Evolutionary conservation across 352 stramenopile genomes (phyloP).

Genomic region (Pythium sp.): DNA sequence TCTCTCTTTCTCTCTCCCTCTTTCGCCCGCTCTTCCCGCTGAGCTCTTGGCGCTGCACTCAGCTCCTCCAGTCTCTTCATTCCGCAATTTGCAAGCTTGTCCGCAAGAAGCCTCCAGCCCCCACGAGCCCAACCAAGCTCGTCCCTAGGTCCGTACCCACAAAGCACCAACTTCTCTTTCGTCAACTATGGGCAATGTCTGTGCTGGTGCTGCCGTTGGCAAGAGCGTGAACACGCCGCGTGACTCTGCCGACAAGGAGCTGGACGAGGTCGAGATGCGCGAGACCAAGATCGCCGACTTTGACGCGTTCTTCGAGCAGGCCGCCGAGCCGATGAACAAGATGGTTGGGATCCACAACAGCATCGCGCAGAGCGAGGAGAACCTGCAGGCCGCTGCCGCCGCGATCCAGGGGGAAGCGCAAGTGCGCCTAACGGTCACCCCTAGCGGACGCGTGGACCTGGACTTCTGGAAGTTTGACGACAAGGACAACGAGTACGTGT

Average conservation of each 20-base stretch:
- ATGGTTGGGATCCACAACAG: conserved; percentile 44
- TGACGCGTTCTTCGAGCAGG: conserved; percentile 25
- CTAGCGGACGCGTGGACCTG: conserved; percentile 22
- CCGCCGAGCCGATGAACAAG: conserved; percentile 18
- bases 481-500: conserved; percentile 38
- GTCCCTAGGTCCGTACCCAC: neutral
- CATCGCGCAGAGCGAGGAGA: conserved; percentile 51
- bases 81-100: conserved; percentile 31
- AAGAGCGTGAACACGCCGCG: conserved; percentile 24
- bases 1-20: neutral
- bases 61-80: conserved; percentile 18
- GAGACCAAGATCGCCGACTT: conserved; percentile 29
- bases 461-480: conserved; percentile 48
- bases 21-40: neutral
- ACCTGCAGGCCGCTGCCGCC: conserved; percentile 43
- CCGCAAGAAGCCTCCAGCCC: conserved; percentile 18
- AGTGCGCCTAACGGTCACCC: conserved; percentile 26
- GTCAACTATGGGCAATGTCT: conserved; percentile 58
- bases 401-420: conserved; percentile 50
- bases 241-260: conserved; percentile 29
- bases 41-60: neutral
- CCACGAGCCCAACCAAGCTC: neutral
- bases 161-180: neutral
- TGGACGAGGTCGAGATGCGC: conserved; percentile 27
- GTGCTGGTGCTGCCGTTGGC: conserved; percentile 40